Evolutionary conservation across 2,329 filamentous ascomycete genomes (phyloP).

Genomic region (Ceratocystiopsis minuta): DNA sequence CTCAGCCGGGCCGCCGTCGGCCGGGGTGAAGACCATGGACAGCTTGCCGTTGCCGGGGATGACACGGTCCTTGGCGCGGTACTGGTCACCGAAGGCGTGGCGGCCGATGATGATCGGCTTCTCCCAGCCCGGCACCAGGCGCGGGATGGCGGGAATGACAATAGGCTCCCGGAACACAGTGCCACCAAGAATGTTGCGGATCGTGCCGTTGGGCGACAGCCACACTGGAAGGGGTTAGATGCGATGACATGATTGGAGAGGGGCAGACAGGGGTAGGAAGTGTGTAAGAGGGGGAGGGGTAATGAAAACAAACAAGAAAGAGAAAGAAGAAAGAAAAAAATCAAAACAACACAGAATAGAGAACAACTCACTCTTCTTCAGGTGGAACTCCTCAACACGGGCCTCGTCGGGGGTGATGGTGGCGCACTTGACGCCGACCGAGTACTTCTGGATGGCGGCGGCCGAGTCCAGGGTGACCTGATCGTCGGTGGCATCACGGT

Average conservation of each 20-base stretch:
- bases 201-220: conserved; percentile 91
- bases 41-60: conserved; percentile 71
- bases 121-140: conserved; percentile 92
- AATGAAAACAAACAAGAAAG: background rate
- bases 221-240: conserved; percentile 46
- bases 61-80: conserved; percentile 86
- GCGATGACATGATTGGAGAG: background rate
- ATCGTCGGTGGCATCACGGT: conserved; percentile 91
- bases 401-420: conserved; percentile 97
- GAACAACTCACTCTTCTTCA: conserved; percentile 70
- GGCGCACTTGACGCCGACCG: conserved; percentile 95
- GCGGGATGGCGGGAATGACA: conserved; percentile 81
- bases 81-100: conserved; percentile 97
- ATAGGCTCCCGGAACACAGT: conserved; percentile 99
- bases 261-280: no score
- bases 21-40: conserved; percentile 85
- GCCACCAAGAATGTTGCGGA: conserved; percentile 60
- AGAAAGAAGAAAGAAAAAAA: background rate
- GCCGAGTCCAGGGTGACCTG: conserved; percentile 90
- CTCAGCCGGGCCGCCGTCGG: conserved; percentile 59
- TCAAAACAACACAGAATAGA: conserved; percentile 1
- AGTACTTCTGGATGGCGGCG: conserved; percentile 97
- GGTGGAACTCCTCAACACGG: conserved; percentile 91
- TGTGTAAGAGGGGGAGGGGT: no score
- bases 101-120: conserved; percentile 98